Evolutionary conservation across 306 rosid species (phyloP), one percentile per base, ranked within the genome.

Genomic region (Morella rubra): DNA sequence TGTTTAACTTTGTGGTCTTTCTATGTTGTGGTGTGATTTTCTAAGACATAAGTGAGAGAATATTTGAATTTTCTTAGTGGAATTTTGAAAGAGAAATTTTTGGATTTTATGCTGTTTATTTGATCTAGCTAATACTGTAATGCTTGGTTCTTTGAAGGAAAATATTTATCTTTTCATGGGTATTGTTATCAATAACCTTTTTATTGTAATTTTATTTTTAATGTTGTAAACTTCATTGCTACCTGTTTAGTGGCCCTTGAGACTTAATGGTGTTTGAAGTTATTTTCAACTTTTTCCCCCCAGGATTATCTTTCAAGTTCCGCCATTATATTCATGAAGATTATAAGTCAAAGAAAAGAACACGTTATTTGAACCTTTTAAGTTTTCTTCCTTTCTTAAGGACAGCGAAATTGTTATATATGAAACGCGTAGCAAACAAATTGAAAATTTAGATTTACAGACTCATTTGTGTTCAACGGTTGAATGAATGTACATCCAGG

Each of bases 1-100:
- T 55, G 44, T 68, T 20, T 46, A 32, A 54, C 11, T 46, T 73
- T 58, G 50, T 71, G 82, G 13, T 58, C 66, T 20, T 50, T 58
- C 16, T 58, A 58, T 10, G 37, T 22, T 55, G 12, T n/a, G 19
- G 24, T 20, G 19, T 8, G 11, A 32, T 12, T 64, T 61, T 47
- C 7, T 32, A 24, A 32, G 37, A 22, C n/a, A 45, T 52, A 46
- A 9, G 15, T 46, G 11, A 41, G 47, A 5, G 47, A n/a, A 74
- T 32, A 4, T 61, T 44, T 61, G 71, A 13, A 58, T 58, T 20
- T 58, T 22, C 32, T 9, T 58, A 8, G 22, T 58, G 32, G 40
- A 20, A 20, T 58, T 20, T 58, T 37, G 1, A 65, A 41, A 3
- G 50, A 65, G 47, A 41, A 18, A 16, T 66, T 7, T 15, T 6